Conservation (phyloP, 106 monocot species). For the Ottelia alismoides region DNA sequence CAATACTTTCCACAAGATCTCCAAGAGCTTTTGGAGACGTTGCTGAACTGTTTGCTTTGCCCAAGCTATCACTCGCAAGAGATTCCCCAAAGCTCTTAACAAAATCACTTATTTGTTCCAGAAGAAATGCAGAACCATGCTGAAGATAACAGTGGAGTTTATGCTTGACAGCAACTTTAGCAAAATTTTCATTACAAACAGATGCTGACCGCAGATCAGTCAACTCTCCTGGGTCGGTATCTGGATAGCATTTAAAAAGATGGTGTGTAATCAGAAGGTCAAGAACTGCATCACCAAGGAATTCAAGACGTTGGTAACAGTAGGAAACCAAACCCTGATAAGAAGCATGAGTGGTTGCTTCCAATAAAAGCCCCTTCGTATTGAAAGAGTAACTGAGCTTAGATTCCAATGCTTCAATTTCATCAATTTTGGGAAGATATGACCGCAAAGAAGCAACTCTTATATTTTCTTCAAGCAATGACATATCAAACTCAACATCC, state of each 20-base stretch:
- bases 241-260: slow-evolving; percentile 40
- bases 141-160: slow-evolving; percentile 69
- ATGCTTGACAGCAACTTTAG: slow-evolving; percentile 57
- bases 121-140: slow-evolving; percentile 56
- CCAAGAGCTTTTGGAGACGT: slow-evolving; percentile 49
- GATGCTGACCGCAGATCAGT: slow-evolving; percentile 76
- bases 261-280: slow-evolving; percentile 72
- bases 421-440: slow-evolving; percentile 27
- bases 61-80: slow-evolving; percentile 4
- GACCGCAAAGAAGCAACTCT: slow-evolving; percentile 20
- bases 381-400: slow-evolving; percentile 56
- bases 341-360: slow-evolving; percentile 80
- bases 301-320: slow-evolving; percentile 92
- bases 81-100: slow-evolving; percentile 16
- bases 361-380: slow-evolving; percentile 59
- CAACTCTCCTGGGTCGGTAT: slow-evolving; percentile 71
- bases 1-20: slow-evolving; percentile 91
- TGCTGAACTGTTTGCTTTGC: too few species aligned
- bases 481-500: slow-evolving; percentile 24
- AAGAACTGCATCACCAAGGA: slow-evolving; percentile 74
- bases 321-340: slow-evolving; percentile 33
- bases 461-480: slow-evolving; percentile 35
- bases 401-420: slow-evolving; percentile 49
- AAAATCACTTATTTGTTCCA: slow-evolving; percentile 58
- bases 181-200: slow-evolving; percentile 87